Evolutionary conservation across 441 rosid genomes (phyloP), one percentile per base, ranked within the genome.

Genomic region (Jatropha podagrica): DNA sequence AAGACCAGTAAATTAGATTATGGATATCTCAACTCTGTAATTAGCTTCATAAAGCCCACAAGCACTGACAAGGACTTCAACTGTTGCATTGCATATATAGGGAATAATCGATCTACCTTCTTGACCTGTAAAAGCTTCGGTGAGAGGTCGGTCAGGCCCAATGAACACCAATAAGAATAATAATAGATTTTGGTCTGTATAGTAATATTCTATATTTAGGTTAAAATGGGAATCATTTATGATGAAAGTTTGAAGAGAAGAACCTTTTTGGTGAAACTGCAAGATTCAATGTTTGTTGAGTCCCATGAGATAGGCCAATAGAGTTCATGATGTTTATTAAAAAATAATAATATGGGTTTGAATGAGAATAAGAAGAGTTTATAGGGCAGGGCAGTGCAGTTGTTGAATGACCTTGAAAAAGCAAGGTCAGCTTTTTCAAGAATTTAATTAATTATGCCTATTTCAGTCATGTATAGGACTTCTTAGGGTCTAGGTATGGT

Each of bases 271-370:
- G 51, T 70, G 65, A n/a, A 20, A 70, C 64, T 55, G 20, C 6
- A 20, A 70, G 74, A 23, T 54, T 18, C 52, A 20, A 55, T 11
- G 37, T 61, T 38, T 56, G 74, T 58, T 20, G 65, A 42, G 74
- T 40, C 32, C 27, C 64, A 67, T 46, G 18, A 48, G 0, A 13
- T 18, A 52, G 7, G 20, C 6, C n/a, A 32, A 5, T 9, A 46
- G 54, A 3, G 9, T 27, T 26, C 41, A 26, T 52, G 60, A 51
- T 69, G 27, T n/a, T 37, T 69, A 6, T 67, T 1, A 5, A 5
- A 5, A 5, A 0, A 5, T 42, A 42, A 42, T 55, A 51, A 56
- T 70, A 38, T 42, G 41, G 65, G 41, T 15, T 18, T 54, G 59
- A 46, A 32, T 7, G 48, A 0, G 9, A 5, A 42, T 4, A 42